Evolutionary conservation across 2,329 filamentous ascomycete species (phyloP), one percentile per base, ranked within the genome.

Genomic region (Epicoccum nigrum): DNA sequence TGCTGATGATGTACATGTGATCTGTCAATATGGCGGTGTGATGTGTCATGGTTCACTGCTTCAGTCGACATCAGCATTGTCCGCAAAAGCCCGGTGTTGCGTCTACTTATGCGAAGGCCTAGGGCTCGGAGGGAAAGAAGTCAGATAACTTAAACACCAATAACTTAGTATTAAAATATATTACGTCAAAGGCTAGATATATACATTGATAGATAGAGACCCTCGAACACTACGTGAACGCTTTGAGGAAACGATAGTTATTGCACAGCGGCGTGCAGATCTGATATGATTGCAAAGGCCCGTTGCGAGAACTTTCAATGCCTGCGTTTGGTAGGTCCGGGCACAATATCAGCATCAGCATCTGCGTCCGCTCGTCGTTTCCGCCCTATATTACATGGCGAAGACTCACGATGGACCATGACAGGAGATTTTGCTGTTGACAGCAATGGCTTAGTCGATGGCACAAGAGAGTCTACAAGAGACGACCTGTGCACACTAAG

Each of bases 1-100:
- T 20, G 42, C 30, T 37, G 42, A 45, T 42, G 42, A 8, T 16
- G 25, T 20, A 43, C 38, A 37, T 45, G 32, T 37, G 41, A 25
- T 34, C 7, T 5, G 3, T 7, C 17, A 21, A 21, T 42, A 21
- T 17, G 21, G 32, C 27, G 38, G 38, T 52, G 44, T 33, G 32
- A 13, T n/a, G 30, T 33, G 15, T 39, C 13, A 11, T 23, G 23
- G 9, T 13, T 27, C 16, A 21, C 20, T 20, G 12, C 7, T 9
- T 31, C 5, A 25, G 15, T 15, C 16, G 12, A 4, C 23, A 25
- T 38, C 9, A 31, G 33, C 8, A 7, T 13, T 40, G 23, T 23
- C 15, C 5, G 11, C 9, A 11, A 17, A 7, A 13, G 9, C 16
- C n/a, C n/a, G n/a, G n/a, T n/a, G n/a, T n/a, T n/a, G n/a, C n/a